phyloP scores from a whole-genome alignment of 73 alveolate species.

The Paramecium pentaurelia region DNA sequence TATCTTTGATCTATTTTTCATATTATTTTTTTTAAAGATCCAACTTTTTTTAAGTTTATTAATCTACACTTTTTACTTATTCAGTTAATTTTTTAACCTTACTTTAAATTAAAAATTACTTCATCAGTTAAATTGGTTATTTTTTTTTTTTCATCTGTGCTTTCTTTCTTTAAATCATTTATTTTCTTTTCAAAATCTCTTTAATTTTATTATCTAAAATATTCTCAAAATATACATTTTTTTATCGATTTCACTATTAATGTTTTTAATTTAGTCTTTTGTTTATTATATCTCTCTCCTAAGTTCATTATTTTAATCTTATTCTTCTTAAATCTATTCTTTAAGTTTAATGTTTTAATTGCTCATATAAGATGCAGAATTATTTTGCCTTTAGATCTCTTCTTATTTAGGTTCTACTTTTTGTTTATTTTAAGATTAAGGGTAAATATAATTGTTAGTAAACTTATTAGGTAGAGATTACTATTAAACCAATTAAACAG shows the following conservation, averaged over 20 bases:
- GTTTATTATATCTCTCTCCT: not conserved
- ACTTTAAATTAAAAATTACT: not conserved
- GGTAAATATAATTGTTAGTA: not conserved
- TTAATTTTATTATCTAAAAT: not conserved
- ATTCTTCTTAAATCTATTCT: not conserved
- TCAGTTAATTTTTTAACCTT: not conserved
- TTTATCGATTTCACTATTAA: not conserved
- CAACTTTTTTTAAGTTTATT: slow-evolving; percentile 12
- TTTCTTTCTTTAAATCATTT: slow-evolving; percentile 18
- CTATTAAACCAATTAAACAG: not conserved
- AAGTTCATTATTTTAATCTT: not conserved
- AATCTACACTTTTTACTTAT: not conserved
- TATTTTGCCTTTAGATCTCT: not conserved
- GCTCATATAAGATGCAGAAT: not conserved
- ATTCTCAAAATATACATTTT: not conserved
- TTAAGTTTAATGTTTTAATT: not conserved
- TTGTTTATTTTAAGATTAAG: not conserved
- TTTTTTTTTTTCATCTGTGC: slow-evolving; percentile 17
- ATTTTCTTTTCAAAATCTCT: slow-evolving; percentile 39
- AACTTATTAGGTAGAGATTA: not conserved
- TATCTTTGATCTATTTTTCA: not conserved
- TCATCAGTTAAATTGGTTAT: not conserved
- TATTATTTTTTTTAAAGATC: not conserved
- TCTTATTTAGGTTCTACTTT: not conserved
- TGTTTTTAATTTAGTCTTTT: not conserved